Conservation (phyloP, 2,329 filamentous ascomycete species). For the Pseudogymnoascus sp. region DNA sequence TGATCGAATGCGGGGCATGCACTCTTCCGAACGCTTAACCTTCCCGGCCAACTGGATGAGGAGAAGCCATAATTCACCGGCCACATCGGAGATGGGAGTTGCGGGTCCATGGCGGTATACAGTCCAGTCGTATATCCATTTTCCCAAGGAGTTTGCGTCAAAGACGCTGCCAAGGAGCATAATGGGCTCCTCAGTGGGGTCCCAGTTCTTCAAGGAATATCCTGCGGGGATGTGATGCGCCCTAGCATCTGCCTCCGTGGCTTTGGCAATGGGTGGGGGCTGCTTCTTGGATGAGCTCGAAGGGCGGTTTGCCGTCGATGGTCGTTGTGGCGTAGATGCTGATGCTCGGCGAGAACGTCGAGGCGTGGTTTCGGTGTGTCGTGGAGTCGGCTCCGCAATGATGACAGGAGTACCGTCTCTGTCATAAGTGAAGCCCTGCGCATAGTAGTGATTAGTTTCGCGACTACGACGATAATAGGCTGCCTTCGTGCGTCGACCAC, state of each 20-base stretch:
- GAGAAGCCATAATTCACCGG: conserved; percentile 89
- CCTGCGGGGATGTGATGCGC: conserved; percentile 72
- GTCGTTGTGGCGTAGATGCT: conserved; percentile 25
- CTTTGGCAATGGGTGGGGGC: conserved; percentile 34
- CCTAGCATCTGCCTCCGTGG: conserved; percentile 51
- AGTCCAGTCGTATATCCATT: conserved; percentile 99
- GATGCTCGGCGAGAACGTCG: conserved; percentile 22
- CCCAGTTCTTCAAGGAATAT: conserved; percentile 98
- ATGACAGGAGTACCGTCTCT: conserved; percentile 21
- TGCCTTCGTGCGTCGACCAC: conserved; percentile 22
- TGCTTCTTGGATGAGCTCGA: conserved; percentile 22
- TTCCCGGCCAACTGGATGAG: conserved; percentile 91
- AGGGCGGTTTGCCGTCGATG: conserved; percentile 19
- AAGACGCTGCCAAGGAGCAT: conserved; percentile 92
- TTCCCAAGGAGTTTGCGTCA: conserved; percentile 92
- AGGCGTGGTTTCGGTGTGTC: conserved; percentile 11
- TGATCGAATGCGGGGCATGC: conserved; percentile 60
- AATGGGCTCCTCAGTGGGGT: conserved; percentile 87
- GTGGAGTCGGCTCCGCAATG: conserved; percentile 8
- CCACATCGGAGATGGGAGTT: conserved; percentile 80
- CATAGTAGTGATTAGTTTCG: conserved; percentile 29
- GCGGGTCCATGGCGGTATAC: conserved; percentile 78
- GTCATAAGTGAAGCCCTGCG: conserved; percentile 23
- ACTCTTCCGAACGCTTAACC: conserved; percentile 82
- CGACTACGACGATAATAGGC: conserved; percentile 28